These are phyloP conservation scores for Pichia sp. DNA, from an alignment of 1,139 yeast species.

Conservation along the genomic window DNA sequence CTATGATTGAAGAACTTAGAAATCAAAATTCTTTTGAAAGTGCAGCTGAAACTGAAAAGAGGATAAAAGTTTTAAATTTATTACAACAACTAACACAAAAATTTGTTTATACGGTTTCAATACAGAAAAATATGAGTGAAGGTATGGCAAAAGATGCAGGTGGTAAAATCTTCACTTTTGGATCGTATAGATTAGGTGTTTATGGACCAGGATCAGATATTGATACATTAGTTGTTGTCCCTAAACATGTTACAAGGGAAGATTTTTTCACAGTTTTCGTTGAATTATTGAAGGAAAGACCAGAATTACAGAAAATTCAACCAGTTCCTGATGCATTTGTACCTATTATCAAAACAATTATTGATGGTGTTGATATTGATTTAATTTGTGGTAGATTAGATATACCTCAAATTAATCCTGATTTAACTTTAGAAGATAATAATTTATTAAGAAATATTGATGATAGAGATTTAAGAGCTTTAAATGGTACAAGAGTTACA, in stretches of 20 bases:
- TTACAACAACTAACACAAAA: slow-evolving; percentile 69
- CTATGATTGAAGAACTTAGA: slow-evolving; percentile 69
- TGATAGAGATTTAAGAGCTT: slow-evolving; percentile 79
- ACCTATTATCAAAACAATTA: slow-evolving; percentile 85
- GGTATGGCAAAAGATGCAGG: slow-evolving; percentile 98
- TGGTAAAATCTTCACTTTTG: slow-evolving; percentile 91
- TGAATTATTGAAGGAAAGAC: slow-evolving; percentile 54
- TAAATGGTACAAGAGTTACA: slow-evolving; percentile 95
- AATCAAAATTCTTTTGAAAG: slow-evolving; percentile 84
- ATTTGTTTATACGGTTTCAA: slow-evolving; percentile 76
- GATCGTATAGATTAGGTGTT: slow-evolving; percentile 90
- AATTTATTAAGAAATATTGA: slow-evolving; percentile 78
- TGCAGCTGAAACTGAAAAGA: slow-evolving; percentile 68
- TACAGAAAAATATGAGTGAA: slow-evolving; percentile 83
- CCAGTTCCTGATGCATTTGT: slow-evolving; percentile 96
- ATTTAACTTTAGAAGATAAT: slow-evolving; percentile 73
- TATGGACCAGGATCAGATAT: slow-evolving; percentile 98
- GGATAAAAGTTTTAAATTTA: slow-evolving; percentile 64
- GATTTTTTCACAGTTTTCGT: slow-evolving; percentile 82
- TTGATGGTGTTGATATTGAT: slow-evolving; percentile 86
- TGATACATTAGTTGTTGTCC: slow-evolving; percentile 90
- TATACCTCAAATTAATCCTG: slow-evolving; percentile 70
- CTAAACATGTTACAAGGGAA: slow-evolving; percentile 87
- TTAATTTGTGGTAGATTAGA: slow-evolving; percentile 76
- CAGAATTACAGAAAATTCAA: slow-evolving; percentile 82